Evolutionary conservation across 305 asterid species (phyloP).

Genomic region (Solanum hybrid): DNA sequence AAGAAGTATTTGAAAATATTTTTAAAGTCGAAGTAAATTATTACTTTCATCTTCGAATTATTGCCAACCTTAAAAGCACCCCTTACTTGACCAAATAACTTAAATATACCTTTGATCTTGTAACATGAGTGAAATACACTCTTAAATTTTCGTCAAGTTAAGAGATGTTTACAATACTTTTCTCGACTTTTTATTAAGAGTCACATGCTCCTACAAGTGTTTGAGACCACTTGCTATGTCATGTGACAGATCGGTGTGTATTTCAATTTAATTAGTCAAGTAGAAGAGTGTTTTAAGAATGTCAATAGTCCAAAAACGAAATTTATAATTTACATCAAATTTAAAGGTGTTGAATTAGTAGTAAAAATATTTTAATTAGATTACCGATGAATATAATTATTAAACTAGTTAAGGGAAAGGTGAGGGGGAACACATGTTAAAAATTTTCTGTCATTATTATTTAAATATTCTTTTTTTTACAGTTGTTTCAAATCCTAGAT

Average conservation of each 20-base stretch:
- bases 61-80: rapidly evolving
- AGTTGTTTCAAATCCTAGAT: conserved; percentile 5
- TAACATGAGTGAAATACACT: neutral
- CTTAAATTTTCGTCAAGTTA: too few species aligned
- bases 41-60: neutral
- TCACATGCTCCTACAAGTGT: neutral
- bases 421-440: conserved; percentile 5
- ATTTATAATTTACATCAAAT: too few species aligned
- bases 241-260: too few species aligned
- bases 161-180: neutral
- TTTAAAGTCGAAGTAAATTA: neutral
- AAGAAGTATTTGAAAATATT: neutral
- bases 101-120: neutral
- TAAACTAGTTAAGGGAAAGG: neutral
- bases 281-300: neutral
- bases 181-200: neutral
- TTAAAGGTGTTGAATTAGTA: neutral
- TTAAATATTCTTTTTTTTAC: neutral
- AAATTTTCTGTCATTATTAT: neutral
- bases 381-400: neutral
- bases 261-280: too few species aligned
- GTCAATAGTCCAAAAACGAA: too few species aligned
- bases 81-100: too few species aligned
- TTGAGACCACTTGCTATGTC: neutral
- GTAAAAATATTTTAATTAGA: neutral